phyloP scores from a whole-genome alignment of 208 protist species.

The Leishmania arabica region DNA sequence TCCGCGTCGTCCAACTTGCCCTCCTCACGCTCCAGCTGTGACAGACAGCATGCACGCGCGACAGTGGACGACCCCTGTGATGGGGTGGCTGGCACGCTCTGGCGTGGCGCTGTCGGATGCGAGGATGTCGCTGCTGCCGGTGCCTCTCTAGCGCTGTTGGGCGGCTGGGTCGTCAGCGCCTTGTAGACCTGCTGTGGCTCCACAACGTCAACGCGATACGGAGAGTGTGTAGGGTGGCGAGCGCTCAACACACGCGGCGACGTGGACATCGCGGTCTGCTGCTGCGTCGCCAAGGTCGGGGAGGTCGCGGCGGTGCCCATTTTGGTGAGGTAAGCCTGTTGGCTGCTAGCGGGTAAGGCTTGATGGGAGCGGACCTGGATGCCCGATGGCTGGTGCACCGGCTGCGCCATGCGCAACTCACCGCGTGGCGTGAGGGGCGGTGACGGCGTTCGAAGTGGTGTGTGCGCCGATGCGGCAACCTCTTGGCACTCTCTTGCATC shows the following conservation, averaged over 20 bases:
- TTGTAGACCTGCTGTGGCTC: slow-evolving; percentile 5
- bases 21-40: background rate
- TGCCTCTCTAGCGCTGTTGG: background rate
- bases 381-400: background rate
- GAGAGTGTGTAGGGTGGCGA: background rate
- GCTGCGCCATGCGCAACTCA: slow-evolving; percentile 1
- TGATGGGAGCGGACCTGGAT: background rate
- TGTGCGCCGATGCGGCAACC: background rate
- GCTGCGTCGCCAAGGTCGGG: background rate
- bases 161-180: background rate
- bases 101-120: background rate
- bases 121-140: slow-evolving; percentile 3
- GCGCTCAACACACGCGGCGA: background rate
- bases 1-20: background rate
- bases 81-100: background rate
- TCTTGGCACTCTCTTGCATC: too few relatives aligned
- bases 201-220: background rate
- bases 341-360: background rate
- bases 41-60: background rate
- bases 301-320: background rate
- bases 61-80: background rate
- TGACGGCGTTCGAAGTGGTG: background rate
- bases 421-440: background rate
- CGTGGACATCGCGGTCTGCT: background rate
- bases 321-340: background rate